Percentiles rank a stretch among this genome's conserved stretches.
phyloP scores from a whole-genome alignment of 176 grass and related monocot genomes.

The Hordeum vulgare region DNA sequence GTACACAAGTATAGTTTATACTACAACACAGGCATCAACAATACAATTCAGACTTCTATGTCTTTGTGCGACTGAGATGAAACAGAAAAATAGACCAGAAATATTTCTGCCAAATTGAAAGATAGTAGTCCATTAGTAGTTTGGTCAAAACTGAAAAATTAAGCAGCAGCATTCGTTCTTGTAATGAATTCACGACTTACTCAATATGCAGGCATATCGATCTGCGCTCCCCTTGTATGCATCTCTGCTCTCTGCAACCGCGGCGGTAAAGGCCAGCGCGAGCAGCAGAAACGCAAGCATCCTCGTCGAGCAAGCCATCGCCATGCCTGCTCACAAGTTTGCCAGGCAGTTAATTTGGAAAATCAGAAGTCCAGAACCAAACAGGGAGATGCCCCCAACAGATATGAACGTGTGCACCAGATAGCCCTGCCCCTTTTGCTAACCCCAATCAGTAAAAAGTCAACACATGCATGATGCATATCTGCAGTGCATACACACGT shows the following conservation, averaged over 20 bases:
- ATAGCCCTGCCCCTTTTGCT: background rate
- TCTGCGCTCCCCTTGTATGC: background rate
- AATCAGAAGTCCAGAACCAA: background rate
- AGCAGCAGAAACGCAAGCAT: constrained; percentile 14
- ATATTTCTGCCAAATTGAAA: no score
- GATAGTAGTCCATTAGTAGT: no score
- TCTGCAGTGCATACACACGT: no score
- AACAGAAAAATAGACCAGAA: background rate
- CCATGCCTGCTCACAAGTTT: constrained; percentile 17
- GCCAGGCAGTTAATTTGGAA: background rate
- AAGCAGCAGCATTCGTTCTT: background rate
- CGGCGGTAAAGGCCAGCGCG: background rate
- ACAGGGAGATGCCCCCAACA: background rate
- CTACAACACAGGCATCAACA: background rate
- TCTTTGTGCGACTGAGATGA: background rate
- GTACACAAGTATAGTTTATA: background rate
- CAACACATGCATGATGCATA: background rate
- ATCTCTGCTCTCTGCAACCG: constrained; percentile 7
- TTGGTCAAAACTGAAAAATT: no score
- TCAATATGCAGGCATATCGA: constrained; percentile 2
- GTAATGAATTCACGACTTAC: constrained; percentile 15
- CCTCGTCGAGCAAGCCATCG: background rate
- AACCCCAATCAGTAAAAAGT: background rate
- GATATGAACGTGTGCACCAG: background rate
- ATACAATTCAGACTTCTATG: background rate